Conservation (phyloP, 2,329 filamentous ascomycete genomes). For the Arthrobotrys sinensis region DNA sequence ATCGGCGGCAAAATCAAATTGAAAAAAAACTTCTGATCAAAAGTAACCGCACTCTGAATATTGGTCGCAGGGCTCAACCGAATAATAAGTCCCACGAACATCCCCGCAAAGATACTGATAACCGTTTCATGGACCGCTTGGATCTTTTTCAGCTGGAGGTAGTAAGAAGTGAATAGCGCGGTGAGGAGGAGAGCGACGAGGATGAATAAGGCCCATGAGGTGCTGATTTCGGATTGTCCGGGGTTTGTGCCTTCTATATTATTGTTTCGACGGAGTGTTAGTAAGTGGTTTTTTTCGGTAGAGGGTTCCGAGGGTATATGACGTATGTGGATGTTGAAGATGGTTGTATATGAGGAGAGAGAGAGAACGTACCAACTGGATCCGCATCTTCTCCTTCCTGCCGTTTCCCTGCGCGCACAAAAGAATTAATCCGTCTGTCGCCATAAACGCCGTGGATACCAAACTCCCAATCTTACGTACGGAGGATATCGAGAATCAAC, state of each 20-base stretch:
- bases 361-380: conserved; percentile 36
- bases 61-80: conserved; percentile 84
- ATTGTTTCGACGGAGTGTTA: not conserved
- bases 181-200: conserved; percentile 93
- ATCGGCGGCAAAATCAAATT: conserved; percentile 98
- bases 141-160: conserved; percentile 95
- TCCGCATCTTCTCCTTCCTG: conserved; percentile 57
- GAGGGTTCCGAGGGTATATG: conserved; percentile 10
- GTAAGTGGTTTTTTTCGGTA: not conserved
- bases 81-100: conserved; percentile 87
- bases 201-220: conserved; percentile 98
- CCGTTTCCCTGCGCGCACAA: conserved; percentile 41
- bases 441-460: not conserved
- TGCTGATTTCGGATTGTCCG: conserved; percentile 91
- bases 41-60: conserved; percentile 91
- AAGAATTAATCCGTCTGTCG: not conserved
- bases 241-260: conserved; percentile 78
- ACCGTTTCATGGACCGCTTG: conserved; percentile 98
- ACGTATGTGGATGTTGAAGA: conserved; percentile 29
- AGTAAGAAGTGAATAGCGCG: conserved; percentile 96
- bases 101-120: conserved; percentile 96
- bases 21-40: conserved; percentile 99
- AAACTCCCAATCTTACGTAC: conserved; percentile 29
- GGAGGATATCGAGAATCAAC: conserved; percentile 54
- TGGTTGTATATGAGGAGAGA: not conserved